A percentile compares a stretch with the other conserved stretches of the same genome.
Conservation (phyloP, 768 basidiomycete genomes). For the Lentinus brumalis region DNA sequence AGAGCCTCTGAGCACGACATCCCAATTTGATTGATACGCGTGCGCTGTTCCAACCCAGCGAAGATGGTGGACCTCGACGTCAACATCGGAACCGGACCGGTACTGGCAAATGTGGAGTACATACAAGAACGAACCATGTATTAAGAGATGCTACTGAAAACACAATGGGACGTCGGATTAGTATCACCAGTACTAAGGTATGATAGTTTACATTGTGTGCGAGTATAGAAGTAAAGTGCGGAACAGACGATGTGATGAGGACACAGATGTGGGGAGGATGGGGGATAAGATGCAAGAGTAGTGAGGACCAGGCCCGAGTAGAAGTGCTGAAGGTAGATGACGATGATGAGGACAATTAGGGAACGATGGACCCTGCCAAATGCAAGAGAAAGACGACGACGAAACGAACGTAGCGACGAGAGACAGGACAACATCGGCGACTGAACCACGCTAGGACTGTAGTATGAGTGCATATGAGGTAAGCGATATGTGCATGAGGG, state of each 20-base stretch:
- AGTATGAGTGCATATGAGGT: conserved; percentile 18
- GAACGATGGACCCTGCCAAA: conserved; percentile 21
- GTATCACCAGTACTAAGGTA: conserved; percentile 28
- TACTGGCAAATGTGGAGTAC: too few relatives aligned
- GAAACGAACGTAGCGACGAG: conserved; percentile 17
- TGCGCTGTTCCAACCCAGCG: conserved; percentile 14
- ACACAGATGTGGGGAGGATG: conserved; percentile 10
- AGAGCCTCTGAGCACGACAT: conserved; percentile 2
- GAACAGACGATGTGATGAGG: conserved; percentile 7
- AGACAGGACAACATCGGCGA: conserved; percentile 19
- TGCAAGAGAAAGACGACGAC: conserved; percentile 10
- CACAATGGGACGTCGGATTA: conserved; percentile 23
- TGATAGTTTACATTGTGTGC: conserved; percentile 26
- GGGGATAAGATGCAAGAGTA: conserved; percentile 16
- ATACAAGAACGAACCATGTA: conserved; percentile 17
- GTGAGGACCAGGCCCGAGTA: conserved; percentile 15
- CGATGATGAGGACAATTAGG: conserved; percentile 16
- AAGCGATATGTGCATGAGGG: conserved; percentile 16
- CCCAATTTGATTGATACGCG: neutral
- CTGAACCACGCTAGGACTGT: conserved; percentile 20
- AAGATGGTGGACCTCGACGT: conserved; percentile 1
- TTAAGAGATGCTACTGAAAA: conserved; percentile 18
- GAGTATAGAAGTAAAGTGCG: conserved; percentile 13
- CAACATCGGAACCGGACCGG: neutral
- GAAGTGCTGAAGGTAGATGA: conserved; percentile 14